Conservation (phyloP, 2,329 filamentous ascomycete genomes). For the Lasiodiplodia sp. region DNA sequence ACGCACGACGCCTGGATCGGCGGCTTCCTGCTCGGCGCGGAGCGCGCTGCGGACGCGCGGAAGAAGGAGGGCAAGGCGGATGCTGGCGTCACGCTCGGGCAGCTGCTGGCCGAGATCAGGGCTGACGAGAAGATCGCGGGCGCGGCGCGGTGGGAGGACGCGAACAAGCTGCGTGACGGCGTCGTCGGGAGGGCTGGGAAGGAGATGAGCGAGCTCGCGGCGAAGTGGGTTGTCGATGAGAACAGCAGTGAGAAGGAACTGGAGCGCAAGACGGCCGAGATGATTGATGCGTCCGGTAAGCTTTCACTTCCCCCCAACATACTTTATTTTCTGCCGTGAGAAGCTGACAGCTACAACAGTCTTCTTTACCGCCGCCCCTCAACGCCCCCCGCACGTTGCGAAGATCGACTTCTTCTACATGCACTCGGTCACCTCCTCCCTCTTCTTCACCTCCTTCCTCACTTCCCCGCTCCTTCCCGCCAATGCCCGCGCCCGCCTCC, state of each 20-base stretch:
- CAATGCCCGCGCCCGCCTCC: conserved; percentile 69
- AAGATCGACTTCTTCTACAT: conserved; percentile 87
- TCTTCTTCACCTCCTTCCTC: conserved; percentile 74
- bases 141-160: conserved; percentile 61
- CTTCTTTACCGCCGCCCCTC: conserved; percentile 67
- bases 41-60: conserved; percentile 54
- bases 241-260: conserved; percentile 60
- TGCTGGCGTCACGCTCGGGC: conserved; percentile 53
- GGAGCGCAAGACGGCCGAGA: conserved; percentile 66
- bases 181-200: conserved; percentile 68
- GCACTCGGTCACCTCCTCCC: conserved; percentile 78
- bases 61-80: conserved; percentile 38
- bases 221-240: conserved; percentile 59
- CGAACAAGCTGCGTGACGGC: conserved; percentile 73
- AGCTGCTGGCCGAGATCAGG: conserved; percentile 68
- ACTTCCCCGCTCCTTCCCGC: conserved; percentile 64
- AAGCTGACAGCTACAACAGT: conserved; percentile 40
- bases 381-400: conserved; percentile 68
- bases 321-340: neutral
- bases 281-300: conserved; percentile 70
- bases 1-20: conserved; percentile 69
- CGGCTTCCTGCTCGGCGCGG: conserved; percentile 62
- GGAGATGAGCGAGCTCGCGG: conserved; percentile 68
- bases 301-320: neutral
- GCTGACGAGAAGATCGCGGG: conserved; percentile 63